Percentiles rank a stretch among this genome's conserved stretches.
These are phyloP conservation scores for Aspergillus ochraceoroseus DNA, from an alignment of 2,329 filamentous ascomycete species.

Conservation along the genomic window DNA sequence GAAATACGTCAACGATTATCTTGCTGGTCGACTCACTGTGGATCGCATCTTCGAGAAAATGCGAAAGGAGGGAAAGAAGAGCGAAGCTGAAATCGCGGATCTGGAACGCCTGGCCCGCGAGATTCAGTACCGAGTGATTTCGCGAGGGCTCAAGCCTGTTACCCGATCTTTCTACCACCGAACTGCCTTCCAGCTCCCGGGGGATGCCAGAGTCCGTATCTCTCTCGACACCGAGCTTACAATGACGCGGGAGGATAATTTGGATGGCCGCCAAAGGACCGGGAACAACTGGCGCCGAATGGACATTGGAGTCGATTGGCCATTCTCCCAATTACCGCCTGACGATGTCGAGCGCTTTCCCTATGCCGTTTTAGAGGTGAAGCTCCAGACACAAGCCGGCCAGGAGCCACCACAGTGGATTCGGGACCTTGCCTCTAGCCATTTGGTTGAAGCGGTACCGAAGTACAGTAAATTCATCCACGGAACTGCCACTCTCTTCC, in stretches of 20 bases:
- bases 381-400: slow-evolving; percentile 91
- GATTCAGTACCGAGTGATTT: slow-evolving; percentile 87
- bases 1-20: slow-evolving; percentile 91
- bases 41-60: slow-evolving; percentile 93
- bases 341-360: slow-evolving; percentile 88
- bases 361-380: slow-evolving; percentile 94
- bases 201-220: slow-evolving; percentile 91
- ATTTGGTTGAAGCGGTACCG: slow-evolving; percentile 95
- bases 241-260: slow-evolving; percentile 91
- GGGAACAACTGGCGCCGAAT: slow-evolving; percentile 93
- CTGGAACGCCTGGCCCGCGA: slow-evolving; percentile 86
- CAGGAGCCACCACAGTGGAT: slow-evolving; percentile 97
- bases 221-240: slow-evolving; percentile 94
- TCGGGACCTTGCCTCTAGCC: slow-evolving; percentile 82
- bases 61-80: slow-evolving; percentile 90
- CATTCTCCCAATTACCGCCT: slow-evolving; percentile 80
- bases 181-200: slow-evolving; percentile 93
- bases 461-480: slow-evolving; percentile 99
- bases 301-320: slow-evolving; percentile 95
- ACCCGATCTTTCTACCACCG: slow-evolving; percentile 97
- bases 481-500: slow-evolving; percentile 82
- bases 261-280: slow-evolving; percentile 69
- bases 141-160: slow-evolving; percentile 79
- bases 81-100: slow-evolving; percentile 80
- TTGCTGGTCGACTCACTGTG: slow-evolving; percentile 78